phyloP scores from a whole-genome alignment of 2,329 filamentous ascomycete genomes.

The Geoglossum cookeanum region DNA sequence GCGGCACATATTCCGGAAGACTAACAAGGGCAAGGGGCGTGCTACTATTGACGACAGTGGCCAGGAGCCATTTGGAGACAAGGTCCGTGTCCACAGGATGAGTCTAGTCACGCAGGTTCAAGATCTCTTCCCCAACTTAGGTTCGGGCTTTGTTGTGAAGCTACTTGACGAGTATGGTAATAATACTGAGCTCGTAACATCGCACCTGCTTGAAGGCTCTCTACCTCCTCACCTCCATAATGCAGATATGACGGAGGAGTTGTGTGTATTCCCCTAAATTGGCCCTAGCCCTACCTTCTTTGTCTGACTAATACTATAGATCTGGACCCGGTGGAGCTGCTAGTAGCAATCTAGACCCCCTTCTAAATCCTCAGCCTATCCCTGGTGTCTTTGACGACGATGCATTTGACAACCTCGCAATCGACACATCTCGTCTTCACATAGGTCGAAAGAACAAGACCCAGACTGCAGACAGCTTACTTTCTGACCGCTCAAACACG shows the following conservation, averaged over 20 bases:
- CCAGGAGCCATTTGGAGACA: constrained; percentile 24
- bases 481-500: constrained; percentile 43
- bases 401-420: constrained; percentile 51
- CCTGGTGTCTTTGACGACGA: constrained; percentile 67
- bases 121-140: constrained; percentile 77
- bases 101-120: constrained; percentile 79
- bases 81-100: constrained; percentile 61
- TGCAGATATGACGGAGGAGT: constrained; percentile 43
- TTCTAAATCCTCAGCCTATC: constrained; percentile 18
- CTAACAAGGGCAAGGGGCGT: constrained; percentile 42
- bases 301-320: constrained; percentile 7
- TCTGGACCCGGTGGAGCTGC: background rate
- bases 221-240: constrained; percentile 47
- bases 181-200: constrained; percentile 59
- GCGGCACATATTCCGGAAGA: constrained; percentile 34
- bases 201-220: constrained; percentile 61
- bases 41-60: constrained; percentile 13
- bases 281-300: background rate
- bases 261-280: constrained; percentile 26
- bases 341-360: constrained; percentile 26
- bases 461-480: constrained; percentile 51
- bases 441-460: constrained; percentile 52
- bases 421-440: constrained; percentile 50
- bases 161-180: constrained; percentile 64
- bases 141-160: constrained; percentile 60